Conservation (phyloP, 2,329 filamentous ascomycete genomes). For the Lecanicillium sp. region DNA sequence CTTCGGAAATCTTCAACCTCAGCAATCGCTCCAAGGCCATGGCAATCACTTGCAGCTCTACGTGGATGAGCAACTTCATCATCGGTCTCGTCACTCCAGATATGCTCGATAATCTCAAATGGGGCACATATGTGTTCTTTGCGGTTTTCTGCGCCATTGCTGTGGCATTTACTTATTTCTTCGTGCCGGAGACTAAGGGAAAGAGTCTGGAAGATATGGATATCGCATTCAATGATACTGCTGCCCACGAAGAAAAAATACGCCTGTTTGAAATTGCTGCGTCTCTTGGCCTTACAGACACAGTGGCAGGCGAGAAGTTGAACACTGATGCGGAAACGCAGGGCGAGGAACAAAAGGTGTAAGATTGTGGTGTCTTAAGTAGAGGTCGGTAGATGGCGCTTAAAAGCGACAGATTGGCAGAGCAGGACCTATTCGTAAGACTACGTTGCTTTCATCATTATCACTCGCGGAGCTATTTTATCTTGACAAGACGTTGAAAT, state of each 20-base stretch:
- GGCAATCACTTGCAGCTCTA: conserved; percentile 45
- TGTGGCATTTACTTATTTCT: conserved; percentile 42
- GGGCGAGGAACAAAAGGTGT: too few relatives aligned
- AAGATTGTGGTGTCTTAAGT: too few relatives aligned
- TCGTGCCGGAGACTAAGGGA: conserved; percentile 52
- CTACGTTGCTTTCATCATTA: too few relatives aligned
- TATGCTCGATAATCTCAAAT: conserved; percentile 44
- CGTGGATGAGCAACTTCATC: conserved; percentile 29
- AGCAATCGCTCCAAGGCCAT: conserved; percentile 53
- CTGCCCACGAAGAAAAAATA: conserved; percentile 25
- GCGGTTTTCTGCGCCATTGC: conserved; percentile 43
- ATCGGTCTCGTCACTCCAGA: conserved; percentile 29
- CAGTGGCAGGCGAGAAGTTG: conserved; percentile 12
- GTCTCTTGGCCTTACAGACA: conserved; percentile 16
- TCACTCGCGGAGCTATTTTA: too few relatives aligned
- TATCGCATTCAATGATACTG: conserved; percentile 30
- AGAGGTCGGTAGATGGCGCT: too few relatives aligned
- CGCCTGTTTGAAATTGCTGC: conserved; percentile 18
- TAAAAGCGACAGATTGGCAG: too few relatives aligned
- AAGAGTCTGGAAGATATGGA: conserved; percentile 51
- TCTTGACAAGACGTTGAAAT: too few relatives aligned
- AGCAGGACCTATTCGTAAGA: too few relatives aligned
- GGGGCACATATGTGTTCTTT: conserved; percentile 54
- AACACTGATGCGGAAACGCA: conserved; percentile 14
- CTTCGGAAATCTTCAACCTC: conserved; percentile 54